Evolutionary conservation across 2,329 filamentous ascomycete species (phyloP).

Genomic region (Coniochaeta sp.): DNA sequence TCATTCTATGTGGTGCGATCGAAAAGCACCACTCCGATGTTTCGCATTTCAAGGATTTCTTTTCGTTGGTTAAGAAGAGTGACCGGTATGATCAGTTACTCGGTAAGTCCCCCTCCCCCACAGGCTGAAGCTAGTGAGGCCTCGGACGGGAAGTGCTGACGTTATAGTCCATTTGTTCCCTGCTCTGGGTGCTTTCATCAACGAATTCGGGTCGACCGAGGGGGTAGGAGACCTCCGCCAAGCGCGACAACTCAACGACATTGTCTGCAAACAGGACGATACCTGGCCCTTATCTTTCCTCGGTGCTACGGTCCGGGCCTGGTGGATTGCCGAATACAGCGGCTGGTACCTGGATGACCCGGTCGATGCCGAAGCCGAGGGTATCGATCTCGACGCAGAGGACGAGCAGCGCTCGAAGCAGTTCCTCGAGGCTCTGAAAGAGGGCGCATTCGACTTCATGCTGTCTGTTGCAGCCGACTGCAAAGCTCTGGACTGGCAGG

Average conservation of each 20-base stretch:
- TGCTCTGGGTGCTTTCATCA: constrained; percentile 67
- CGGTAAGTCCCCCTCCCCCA: constrained; percentile 26
- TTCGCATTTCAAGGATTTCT: constrained; percentile 66
- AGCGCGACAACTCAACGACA: constrained; percentile 62
- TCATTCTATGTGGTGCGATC: constrained; percentile 73
- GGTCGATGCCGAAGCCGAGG: constrained; percentile 49
- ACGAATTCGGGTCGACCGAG: constrained; percentile 71
- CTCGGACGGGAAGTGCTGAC: constrained; percentile 1
- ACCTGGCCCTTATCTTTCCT: constrained; percentile 70
- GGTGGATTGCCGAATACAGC: constrained; percentile 92
- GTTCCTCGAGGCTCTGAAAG: constrained; percentile 72
- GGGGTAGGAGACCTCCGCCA: constrained; percentile 60
- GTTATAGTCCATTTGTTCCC: constrained; percentile 70
- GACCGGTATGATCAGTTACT: constrained; percentile 69
- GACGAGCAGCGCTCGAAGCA: constrained; percentile 63
- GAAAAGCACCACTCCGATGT: constrained; percentile 65
- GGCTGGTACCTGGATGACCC: constrained; percentile 77
- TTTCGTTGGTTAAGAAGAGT: constrained; percentile 59
- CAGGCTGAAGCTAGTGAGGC: neutral
- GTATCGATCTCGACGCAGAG: constrained; percentile 62
- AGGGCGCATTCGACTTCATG: constrained; percentile 89
- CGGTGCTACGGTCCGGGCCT: constrained; percentile 69
- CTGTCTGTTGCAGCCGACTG: constrained; percentile 78
- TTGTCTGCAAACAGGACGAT: constrained; percentile 62
- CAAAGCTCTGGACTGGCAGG: constrained; percentile 75